These are phyloP conservation scores for Castanospermum australe DNA, from an alignment of 306 rosid species.

Conservation along the genomic window DNA sequence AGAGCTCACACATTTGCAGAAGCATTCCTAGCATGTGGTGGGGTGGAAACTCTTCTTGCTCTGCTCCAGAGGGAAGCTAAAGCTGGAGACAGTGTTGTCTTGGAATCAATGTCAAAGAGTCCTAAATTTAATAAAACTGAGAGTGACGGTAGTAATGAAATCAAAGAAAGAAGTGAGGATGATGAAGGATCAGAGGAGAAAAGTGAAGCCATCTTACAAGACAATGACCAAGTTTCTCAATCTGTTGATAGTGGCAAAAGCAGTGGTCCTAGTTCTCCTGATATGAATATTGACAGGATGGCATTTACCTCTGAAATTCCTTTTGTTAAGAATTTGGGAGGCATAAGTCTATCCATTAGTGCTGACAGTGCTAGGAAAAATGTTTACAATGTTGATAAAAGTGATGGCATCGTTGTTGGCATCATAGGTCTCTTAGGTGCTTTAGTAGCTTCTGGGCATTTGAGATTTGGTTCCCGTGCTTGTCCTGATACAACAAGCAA, in stretches of 20 bases:
- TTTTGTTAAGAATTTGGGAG: slow-evolving; percentile 74
- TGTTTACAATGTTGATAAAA: slow-evolving; percentile 85
- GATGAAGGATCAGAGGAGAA: slow-evolving; percentile 42
- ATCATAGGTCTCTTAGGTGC: slow-evolving; percentile 92
- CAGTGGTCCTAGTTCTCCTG: slow-evolving; percentile 46
- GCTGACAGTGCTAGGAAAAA: slow-evolving; percentile 96
- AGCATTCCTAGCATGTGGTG: slow-evolving; percentile 91
- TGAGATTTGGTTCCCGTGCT: slow-evolving; percentile 63
- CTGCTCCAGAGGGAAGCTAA: slow-evolving; percentile 92
- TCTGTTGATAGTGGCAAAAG: slow-evolving; percentile 40
- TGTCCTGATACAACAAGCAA: slow-evolving; percentile 62
- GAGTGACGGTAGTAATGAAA: slow-evolving; percentile 39
- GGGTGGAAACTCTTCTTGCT: slow-evolving; percentile 94
- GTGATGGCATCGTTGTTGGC: slow-evolving; percentile 91
- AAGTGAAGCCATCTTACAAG: slow-evolving; percentile 41
- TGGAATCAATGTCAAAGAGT: slow-evolving; percentile 42
- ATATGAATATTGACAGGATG: slow-evolving; percentile 52
- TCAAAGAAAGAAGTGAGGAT: slow-evolving; percentile 44
- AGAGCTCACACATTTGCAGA: slow-evolving; percentile 92
- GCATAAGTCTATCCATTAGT: slow-evolving; percentile 86
- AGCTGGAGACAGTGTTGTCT: slow-evolving; percentile 60
- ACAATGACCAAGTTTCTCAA: slow-evolving; percentile 49
- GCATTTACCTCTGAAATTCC: slow-evolving; percentile 59
- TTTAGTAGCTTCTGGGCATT: slow-evolving; percentile 86
- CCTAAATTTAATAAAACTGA: slow-evolving; percentile 42